Conservation (phyloP, 2,329 filamentous ascomycete genomes). For the Xylariaceae sp. region DNA sequence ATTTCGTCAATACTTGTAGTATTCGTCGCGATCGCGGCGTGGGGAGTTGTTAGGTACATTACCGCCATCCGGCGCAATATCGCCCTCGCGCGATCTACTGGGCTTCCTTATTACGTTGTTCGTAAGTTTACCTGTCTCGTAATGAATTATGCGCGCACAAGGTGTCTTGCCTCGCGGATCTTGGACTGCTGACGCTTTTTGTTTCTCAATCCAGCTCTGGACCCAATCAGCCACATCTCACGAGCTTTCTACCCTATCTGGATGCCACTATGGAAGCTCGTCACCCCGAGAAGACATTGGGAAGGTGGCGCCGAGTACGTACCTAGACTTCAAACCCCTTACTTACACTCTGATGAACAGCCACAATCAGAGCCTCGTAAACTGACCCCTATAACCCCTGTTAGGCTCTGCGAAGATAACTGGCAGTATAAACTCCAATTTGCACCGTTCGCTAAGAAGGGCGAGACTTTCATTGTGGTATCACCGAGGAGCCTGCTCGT, state of each 20-base stretch:
- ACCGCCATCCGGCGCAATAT: slow-evolving; percentile 41
- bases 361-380: background rate
- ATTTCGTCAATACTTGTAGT: slow-evolving; percentile 35
- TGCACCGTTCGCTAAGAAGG: slow-evolving; percentile 51
- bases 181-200: slow-evolving; percentile 2
- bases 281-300: slow-evolving; percentile 50
- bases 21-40: slow-evolving; percentile 30
- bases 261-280: slow-evolving; percentile 47
- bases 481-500: slow-evolving; percentile 49
- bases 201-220: slow-evolving; percentile 35
- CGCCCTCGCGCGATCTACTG: slow-evolving; percentile 43
- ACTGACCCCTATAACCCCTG: too few relatives aligned
- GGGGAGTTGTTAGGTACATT: slow-evolving; percentile 27
- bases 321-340: too few relatives aligned
- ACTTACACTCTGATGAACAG: too few relatives aligned
- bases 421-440: slow-evolving; percentile 52
- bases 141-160: too few relatives aligned
- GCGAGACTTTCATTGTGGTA: slow-evolving; percentile 60
- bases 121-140: too few relatives aligned
- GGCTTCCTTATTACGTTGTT: slow-evolving; percentile 47
- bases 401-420: slow-evolving; percentile 44
- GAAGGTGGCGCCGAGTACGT: slow-evolving; percentile 56
- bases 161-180: background rate
- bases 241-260: slow-evolving; percentile 49
- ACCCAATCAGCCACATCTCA: slow-evolving; percentile 49